Conservation (phyloP, 2,329 filamentous ascomycete species). For the Diplodia sapinea region DNA sequence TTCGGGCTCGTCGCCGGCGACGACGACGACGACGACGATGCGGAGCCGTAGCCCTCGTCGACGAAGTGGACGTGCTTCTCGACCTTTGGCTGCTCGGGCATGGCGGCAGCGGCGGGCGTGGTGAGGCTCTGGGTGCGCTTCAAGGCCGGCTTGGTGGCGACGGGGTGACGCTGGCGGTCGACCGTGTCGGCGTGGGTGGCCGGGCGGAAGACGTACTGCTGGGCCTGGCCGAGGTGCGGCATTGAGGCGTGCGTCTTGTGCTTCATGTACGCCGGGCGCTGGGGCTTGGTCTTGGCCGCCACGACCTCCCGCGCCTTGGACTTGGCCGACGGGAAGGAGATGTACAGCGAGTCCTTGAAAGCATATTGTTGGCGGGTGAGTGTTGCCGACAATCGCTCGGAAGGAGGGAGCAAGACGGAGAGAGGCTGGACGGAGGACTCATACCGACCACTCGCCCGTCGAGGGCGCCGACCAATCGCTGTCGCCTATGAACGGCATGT, state of each 20-base stretch:
- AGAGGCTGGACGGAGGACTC: conserved; percentile 15
- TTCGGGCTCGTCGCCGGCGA: conserved; percentile 27
- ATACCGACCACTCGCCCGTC: conserved; percentile 21
- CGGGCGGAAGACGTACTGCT: conserved; percentile 15
- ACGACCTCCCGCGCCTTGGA: conserved; percentile 5
- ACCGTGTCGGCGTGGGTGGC: conserved; percentile 15
- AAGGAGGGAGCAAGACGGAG: not conserved
- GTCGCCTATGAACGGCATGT: conserved; percentile 25
- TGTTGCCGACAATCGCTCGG: conserved; percentile 21
- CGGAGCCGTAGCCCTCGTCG: conserved; percentile 29
- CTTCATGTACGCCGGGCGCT: conserved; percentile 6
- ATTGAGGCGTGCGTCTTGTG: conserved; percentile 9
- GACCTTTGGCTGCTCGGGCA: not conserved
- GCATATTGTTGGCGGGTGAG: conserved; percentile 29
- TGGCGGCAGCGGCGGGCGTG: not conserved
- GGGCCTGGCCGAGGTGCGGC: conserved; percentile 9
- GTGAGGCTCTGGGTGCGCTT: conserved; percentile 14
- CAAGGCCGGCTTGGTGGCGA: conserved; percentile 2
- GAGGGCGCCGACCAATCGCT: conserved; percentile 14
- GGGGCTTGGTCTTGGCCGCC: not conserved
- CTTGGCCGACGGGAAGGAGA: not conserved
- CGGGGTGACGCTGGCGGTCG: conserved; percentile 8
- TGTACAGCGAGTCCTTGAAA: conserved; percentile 19
- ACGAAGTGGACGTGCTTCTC: conserved; percentile 29
- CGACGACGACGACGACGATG: not conserved